These are phyloP conservation scores for Ephemerocybe angulata DNA, from an alignment of 768 basidiomycete genomes.

Conservation along the genomic window DNA sequence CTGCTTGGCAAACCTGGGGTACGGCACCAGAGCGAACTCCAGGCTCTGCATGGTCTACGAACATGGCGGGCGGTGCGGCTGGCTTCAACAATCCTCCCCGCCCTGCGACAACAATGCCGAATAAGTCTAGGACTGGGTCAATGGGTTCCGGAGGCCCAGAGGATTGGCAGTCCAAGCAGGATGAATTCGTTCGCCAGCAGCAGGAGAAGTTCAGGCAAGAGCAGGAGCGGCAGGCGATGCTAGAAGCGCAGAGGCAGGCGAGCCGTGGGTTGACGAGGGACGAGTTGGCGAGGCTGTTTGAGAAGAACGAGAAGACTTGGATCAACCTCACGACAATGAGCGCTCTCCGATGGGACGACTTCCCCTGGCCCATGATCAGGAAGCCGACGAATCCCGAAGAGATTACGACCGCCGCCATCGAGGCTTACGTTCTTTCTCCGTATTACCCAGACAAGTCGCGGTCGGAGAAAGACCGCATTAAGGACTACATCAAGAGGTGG, in stretches of 20 bases:
- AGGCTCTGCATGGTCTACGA: conserved; percentile 23
- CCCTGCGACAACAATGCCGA: conserved; percentile 23
- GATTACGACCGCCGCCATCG: conserved; percentile 51
- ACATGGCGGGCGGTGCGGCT: conserved; percentile 25
- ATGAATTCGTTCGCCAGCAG: conserved; percentile 59
- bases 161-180: conserved; percentile 63
- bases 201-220: conserved; percentile 67
- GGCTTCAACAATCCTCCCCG: conserved; percentile 20
- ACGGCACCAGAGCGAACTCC: conserved; percentile 17
- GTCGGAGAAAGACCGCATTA: conserved; percentile 64
- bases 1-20: conserved; percentile 28
- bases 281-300: conserved; percentile 52
- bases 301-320: conserved; percentile 64
- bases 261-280: conserved; percentile 54
- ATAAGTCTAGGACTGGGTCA: conserved; percentile 32
- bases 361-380: conserved; percentile 74
- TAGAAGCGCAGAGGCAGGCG: conserved; percentile 45
- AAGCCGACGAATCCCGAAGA: conserved; percentile 56
- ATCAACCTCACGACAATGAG: conserved; percentile 37
- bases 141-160: conserved; percentile 32
- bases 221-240: conserved; percentile 60
- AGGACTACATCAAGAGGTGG: conserved; percentile 73
- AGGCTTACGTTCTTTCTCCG: conserved; percentile 59
- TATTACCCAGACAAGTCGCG: conserved; percentile 53
- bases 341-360: conserved; percentile 57